Percentiles rank a stretch among this genome's conserved stretches.
These are phyloP conservation scores for Tubosaeta sp. DNA, from an alignment of 768 basidiomycete genomes.

Conservation along the genomic window DNA sequence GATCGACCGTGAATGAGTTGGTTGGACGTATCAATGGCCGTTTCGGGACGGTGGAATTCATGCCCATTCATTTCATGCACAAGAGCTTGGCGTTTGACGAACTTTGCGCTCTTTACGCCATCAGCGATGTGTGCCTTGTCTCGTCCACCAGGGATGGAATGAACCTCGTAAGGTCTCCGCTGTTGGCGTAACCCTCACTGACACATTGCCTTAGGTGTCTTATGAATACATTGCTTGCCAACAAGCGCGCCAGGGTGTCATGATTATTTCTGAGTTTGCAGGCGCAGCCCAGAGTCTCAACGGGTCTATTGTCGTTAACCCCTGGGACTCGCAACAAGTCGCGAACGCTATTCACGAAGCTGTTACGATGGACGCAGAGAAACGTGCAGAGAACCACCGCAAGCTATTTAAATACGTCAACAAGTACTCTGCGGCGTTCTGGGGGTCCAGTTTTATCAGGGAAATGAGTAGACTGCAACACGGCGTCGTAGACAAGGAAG, in stretches of 20 bases:
- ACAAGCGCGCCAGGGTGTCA: constrained; percentile 85
- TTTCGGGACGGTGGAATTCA: constrained; percentile 98
- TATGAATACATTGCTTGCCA: constrained; percentile 99
- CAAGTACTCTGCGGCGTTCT: constrained; percentile 91
- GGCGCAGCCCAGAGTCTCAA: constrained; percentile 96
- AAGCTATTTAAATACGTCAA: constrained; percentile 97
- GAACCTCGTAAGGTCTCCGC: constrained; percentile 75
- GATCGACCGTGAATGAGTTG: constrained; percentile 94
- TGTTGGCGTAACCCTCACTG: constrained; percentile 6
- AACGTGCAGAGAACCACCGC: constrained; percentile 86
- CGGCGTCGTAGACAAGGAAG: constrained; percentile 33
- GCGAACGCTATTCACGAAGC: constrained; percentile 97
- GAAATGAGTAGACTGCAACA: constrained; percentile 69
- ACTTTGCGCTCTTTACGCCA: constrained; percentile 94
- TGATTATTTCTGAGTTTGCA: constrained; percentile 98
- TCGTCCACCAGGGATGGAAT: constrained; percentile 96
- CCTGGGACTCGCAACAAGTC: constrained; percentile 98
- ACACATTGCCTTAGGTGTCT: constrained; percentile 68
- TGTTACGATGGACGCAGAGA: constrained; percentile 79
- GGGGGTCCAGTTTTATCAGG: constrained; percentile 86
- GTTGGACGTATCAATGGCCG: constrained; percentile 98
- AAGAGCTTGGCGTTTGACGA: constrained; percentile 91
- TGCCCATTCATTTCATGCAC: constrained; percentile 99
- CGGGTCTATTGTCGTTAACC: constrained; percentile 95
- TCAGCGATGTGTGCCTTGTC: constrained; percentile 94